Base-by-base conservation (phyloP, 2,329 filamentous ascomycete genomes). In the Botrytis deweyae region DNA sequence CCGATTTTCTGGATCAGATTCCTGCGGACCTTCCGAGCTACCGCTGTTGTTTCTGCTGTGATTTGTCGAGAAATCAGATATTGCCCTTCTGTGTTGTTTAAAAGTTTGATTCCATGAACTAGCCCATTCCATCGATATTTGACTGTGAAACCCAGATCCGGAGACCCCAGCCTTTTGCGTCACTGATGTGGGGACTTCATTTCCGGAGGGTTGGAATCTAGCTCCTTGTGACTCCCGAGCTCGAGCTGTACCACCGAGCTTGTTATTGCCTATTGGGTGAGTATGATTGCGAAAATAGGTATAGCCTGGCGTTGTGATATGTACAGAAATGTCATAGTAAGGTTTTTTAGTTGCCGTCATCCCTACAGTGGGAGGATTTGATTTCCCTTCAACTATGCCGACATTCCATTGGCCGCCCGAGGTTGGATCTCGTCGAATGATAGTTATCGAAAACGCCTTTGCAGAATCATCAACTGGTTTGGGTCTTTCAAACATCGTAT, bases 371-470 rank as follows among this genome's bases (percentile, higher is more conserved):
- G 33, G 59, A 33, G 72, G 72, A 63, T 67, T 73, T 40, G 55
- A 62, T 64, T 58, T 77, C 74, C 80, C 79, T 69, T 86, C 87
- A 67, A 94, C 86, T 72, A 86, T 89, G 36, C 90, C 92, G 20
- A 94, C 87, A 79, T 94, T 94, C 91, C 92, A 94, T 81, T 94
- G 92, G 72, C 86, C 86, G 12, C 89, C 89, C 14, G 90, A 88
- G 36, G 87, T 85, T 1, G 91, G 91, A 80, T 94, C 91, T 76
- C 92, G 88, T n/a, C 92, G 90, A 78, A 94, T 93, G 22, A 95
- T 82, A 0, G 89, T 82, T 74, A 82, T 79, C 16, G 78, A 80
- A 71, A 81, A 81, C 18, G 72, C 61, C 25, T 77, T 74, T 6
- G 36, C 38, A 22, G 59, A 22, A 42, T 62, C 46, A 40, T 71